Evolutionary conservation across 805 yeast species (phyloP).

Genomic region (Yarrowia hollandica): DNA sequence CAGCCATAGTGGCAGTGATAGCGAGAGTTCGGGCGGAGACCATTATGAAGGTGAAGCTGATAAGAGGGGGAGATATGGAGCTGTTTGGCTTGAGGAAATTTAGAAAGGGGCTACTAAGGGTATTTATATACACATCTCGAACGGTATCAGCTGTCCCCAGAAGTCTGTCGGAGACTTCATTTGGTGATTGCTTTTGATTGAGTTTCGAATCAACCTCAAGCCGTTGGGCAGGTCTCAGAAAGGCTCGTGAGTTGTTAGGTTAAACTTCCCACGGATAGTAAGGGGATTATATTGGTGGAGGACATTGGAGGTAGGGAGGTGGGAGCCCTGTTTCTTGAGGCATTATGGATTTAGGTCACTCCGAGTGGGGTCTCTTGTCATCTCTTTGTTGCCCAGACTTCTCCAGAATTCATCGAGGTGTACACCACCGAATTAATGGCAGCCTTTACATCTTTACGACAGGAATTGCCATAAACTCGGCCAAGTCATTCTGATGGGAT

Average conservation of each 20-base stretch:
- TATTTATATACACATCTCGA: not conserved
- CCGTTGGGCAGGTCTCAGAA: constrained; percentile 23
- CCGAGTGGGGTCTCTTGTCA: too few relatives aligned
- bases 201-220: constrained; percentile 18
- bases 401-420: too few relatives aligned
- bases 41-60: constrained; percentile 9
- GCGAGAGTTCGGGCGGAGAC: constrained; percentile 24
- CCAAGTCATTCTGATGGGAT: too few relatives aligned
- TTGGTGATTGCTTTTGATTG: not conserved
- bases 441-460: too few relatives aligned
- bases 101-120: not conserved
- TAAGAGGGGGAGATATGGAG: too few relatives aligned
- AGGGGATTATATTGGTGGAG: not conserved
- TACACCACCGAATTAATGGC: too few relatives aligned
- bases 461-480: too few relatives aligned
- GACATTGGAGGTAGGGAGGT: not conserved
- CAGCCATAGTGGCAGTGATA: constrained; percentile 4
- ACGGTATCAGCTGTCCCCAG: not conserved
- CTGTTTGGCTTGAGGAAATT: constrained; percentile 1
- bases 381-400: not conserved
- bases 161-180: not conserved
- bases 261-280: constrained; percentile 14
- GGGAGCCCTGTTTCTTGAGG: not conserved
- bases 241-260: not conserved
- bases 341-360: not conserved